phyloP scores from a whole-genome alignment of 2,329 filamentous ascomycete species.

The Ceratocystis albifundus region DNA sequence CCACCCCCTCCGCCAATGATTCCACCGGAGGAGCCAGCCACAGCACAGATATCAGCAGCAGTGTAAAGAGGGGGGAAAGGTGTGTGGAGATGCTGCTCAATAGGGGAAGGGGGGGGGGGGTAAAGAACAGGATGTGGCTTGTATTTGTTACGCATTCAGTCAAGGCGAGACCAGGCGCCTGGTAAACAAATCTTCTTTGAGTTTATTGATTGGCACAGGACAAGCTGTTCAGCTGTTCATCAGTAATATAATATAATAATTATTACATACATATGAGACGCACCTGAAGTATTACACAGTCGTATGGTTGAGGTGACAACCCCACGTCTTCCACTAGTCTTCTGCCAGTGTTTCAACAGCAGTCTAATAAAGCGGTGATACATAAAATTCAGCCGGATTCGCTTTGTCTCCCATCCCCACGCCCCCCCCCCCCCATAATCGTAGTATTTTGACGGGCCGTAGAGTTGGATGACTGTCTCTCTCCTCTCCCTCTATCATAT shows the following conservation, averaged over 20 bases:
- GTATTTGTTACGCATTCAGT: constrained; percentile 4
- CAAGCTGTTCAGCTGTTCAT: too few species aligned
- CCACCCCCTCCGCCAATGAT: constrained; percentile 27
- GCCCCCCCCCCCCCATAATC: too few species aligned
- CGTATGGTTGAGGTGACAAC: too few species aligned
- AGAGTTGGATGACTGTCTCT: not conserved
- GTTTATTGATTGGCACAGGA: not conserved
- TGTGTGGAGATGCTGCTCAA: not conserved
- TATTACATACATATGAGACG: not conserved
- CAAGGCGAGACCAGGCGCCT: constrained; percentile 6
- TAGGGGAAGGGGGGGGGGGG: too few species aligned
- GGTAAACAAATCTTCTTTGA: not conserved
- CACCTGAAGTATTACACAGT: not conserved
- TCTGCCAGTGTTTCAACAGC: not conserved
- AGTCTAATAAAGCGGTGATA: constrained; percentile 7
- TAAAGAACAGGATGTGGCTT: not conserved
- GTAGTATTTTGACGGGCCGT: not conserved
- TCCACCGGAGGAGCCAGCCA: constrained; percentile 14
- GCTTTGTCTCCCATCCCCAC: too few species aligned
- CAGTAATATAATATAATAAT: not conserved
- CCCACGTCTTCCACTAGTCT: not conserved
- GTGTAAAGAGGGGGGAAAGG: not conserved
- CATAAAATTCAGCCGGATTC: not conserved
- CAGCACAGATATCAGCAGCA: constrained; percentile 13
- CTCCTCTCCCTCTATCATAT: not conserved